A percentile compares a stretch with the other conserved stretches of the same genome.
Conservation (phyloP, 1,284 basidiomycete species). For the Athelia psychrophila region DNA sequence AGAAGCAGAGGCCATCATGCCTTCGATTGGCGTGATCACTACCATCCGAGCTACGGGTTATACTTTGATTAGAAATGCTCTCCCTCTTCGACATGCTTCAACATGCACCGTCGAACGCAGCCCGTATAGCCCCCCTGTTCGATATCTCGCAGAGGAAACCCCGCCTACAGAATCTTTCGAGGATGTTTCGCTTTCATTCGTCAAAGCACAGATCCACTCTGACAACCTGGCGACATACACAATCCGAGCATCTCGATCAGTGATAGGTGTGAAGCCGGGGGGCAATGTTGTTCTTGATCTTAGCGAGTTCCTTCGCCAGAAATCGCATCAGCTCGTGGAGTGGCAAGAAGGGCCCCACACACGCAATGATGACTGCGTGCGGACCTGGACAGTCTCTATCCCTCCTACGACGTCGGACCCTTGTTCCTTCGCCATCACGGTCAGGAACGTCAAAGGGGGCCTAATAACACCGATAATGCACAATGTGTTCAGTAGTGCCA, state of each 20-base stretch:
- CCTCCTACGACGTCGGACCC: constrained; percentile 15
- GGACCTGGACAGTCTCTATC: constrained; percentile 63
- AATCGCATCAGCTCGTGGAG: constrained; percentile 51
- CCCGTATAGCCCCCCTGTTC: constrained; percentile 59
- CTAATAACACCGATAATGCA: constrained; percentile 21
- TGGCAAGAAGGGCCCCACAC: constrained; percentile 36
- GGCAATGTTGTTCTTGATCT: constrained; percentile 57
- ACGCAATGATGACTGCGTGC: constrained; percentile 61
- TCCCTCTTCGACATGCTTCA: constrained; percentile 46
- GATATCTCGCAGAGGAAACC: constrained; percentile 48
- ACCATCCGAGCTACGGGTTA: constrained; percentile 49
- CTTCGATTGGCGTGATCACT: constrained; percentile 50
- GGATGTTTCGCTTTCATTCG: constrained; percentile 29
- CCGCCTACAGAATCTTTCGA: constrained; percentile 21
- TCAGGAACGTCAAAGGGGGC: constrained; percentile 33
- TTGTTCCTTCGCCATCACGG: constrained; percentile 40
- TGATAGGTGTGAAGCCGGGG: constrained; percentile 42
- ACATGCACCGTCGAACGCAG: constrained; percentile 36
- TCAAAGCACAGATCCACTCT: constrained; percentile 41
- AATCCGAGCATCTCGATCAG: constrained; percentile 35
- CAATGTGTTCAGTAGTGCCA: constrained; percentile 4
- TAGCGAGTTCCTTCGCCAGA: constrained; percentile 43
- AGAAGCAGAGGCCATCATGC: constrained; percentile 50
- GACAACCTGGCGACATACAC: constrained; percentile 52
- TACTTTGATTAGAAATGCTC: constrained; percentile 48